Evolutionary conservation across 148 eudicot genomes (phyloP), one percentile per base, ranked within the genome.

Genomic region (Drosera capensis): DNA sequence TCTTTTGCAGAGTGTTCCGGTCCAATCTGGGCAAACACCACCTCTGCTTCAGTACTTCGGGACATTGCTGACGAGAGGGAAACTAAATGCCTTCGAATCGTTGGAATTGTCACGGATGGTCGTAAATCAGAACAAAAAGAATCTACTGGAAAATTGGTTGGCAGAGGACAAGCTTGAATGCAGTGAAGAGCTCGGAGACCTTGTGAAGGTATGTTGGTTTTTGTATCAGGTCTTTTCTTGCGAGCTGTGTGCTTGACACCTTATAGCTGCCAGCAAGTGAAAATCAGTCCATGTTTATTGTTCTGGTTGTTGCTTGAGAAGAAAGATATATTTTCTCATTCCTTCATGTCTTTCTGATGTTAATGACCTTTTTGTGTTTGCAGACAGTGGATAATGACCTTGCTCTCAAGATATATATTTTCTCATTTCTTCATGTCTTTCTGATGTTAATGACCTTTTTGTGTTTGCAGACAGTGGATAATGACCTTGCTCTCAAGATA

Each of bases 331-430:
- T 22, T 43, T 11, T 7, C 12, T 18, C 48, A 14, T 68, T 14
- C 9, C 42, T 49, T 67, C 9, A 9, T 0, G 7, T 42, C 7
- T 51, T 25, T 17, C 45, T 37, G 31, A 39, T 14, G 1, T 24
- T 23, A n/a, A 28, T 5, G 14, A 23, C 47, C 2, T 35, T 30
- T n/a, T n/a, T n/a, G n/a, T n/a, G 28, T 54, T 24, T 34, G 25
- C 58, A 90, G 97, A 90, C 97, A 40, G 97, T 90, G 64, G 97
- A 90, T 57, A 90, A 73, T 63, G 95, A 90, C 63, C 93, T 90
- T 65, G 97, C 97, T 14, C 60, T 90, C 60, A 90, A 90, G 67
- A n/a, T n/a, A 21, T 23, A 6, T 18, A 20, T 22, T 43, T 11
- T 7, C 12, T 18, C 48, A 14, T 68, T 14, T 13, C 42, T 49